Evolutionary conservation across 2,329 filamentous ascomycete genomes (phyloP).

Genomic region (Penicillium sp.): DNA sequence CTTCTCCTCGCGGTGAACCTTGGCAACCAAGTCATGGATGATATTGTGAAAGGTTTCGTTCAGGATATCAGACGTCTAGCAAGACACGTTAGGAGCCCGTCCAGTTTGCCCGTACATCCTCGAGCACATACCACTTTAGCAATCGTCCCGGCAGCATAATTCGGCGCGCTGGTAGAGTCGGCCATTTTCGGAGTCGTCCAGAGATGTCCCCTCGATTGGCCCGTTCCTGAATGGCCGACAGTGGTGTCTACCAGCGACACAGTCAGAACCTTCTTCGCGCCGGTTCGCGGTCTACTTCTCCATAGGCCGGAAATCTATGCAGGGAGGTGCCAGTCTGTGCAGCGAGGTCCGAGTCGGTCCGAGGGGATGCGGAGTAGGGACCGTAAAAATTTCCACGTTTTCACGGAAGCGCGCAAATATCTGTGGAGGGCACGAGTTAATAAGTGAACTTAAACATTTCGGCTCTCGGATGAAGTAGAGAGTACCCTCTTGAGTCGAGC

Average conservation of each 20-base stretch:
- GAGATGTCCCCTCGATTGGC: slow-evolving; percentile 6
- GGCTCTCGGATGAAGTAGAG: slow-evolving; percentile 5
- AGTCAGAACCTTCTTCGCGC: slow-evolving; percentile 20
- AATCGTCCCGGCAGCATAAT: slow-evolving; percentile 36
- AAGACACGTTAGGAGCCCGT: not conserved
- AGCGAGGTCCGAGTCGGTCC: slow-evolving; percentile 13
- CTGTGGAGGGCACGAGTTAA: not conserved
- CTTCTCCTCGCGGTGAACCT: slow-evolving; percentile 58
- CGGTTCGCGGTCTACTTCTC: slow-evolving; percentile 21
- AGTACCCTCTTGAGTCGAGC: not conserved
- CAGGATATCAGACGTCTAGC: slow-evolving; percentile 42
- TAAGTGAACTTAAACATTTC: not conserved
- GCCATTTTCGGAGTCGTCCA: slow-evolving; percentile 26
- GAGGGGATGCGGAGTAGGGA: slow-evolving; percentile 4
- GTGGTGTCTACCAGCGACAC: slow-evolving; percentile 23
- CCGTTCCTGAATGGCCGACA: slow-evolving; percentile 16
- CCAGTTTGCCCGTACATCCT: not conserved
- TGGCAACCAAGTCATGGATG: slow-evolving; percentile 55
- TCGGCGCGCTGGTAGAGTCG: slow-evolving; percentile 28
- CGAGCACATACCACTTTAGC: slow-evolving; percentile 37
- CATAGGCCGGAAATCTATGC: slow-evolving; percentile 24
- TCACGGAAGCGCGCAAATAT: not conserved
- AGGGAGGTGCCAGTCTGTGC: slow-evolving; percentile 15
- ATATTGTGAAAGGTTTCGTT: slow-evolving; percentile 57
- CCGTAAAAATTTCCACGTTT: slow-evolving; percentile 11